Evolutionary conservation across 208 protist genomes (phyloP), one percentile per base, ranked within the genome.

Genomic region (Crithidia sp.): DNA sequence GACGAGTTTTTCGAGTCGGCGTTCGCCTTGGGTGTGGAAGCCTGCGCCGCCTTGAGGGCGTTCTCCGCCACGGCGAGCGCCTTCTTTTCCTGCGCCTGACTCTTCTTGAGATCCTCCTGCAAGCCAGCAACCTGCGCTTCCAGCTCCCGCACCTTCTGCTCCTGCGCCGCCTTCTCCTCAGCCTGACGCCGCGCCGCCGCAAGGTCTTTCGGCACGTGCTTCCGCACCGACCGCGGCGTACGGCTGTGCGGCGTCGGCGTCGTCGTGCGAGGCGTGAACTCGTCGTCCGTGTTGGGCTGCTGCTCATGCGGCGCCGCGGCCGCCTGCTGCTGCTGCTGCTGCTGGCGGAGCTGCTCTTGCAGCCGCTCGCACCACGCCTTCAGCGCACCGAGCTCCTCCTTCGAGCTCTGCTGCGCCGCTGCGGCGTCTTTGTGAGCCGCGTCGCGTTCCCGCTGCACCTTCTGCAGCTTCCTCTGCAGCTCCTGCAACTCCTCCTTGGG

Each of bases 291-390:
- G 14, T 72, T 40, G 13, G 39, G 4, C 57, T 47, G 57, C 57
- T 62, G 57, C 40, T 9, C 13, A n/a, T 8, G 10, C 39, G 57
- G 13, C 40, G 7, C 17, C 40, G 39, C 5, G 6, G 13, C 39
- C 57, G 16, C 17, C 57, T 62, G 57, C 58, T 74, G 13, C 58
- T 67, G 39, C 68, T 61, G 52, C 43, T 61, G 52, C 62, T 81
- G 74, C 56, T 66, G 41, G 17, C 61, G 64, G 39, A 79, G 71
- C 60, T 88, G 81, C 52, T 53, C 73, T 44, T 84, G 72, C 14
- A 93, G 69, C 13, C 84, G 85, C n/a, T 70, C 71, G 61, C 77
- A 83, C 71, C 77, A 90, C 8, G 50, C 75, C 56, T 84, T 83
- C 3, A 93, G 72, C 14, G 76, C 81, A 14, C 73, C 71, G 14